A percentile compares a stretch with the other conserved stretches of the same genome.
phyloP scores from a whole-genome alignment of 805 yeast genomes.

The Cyberlindnera amylophila region DNA sequence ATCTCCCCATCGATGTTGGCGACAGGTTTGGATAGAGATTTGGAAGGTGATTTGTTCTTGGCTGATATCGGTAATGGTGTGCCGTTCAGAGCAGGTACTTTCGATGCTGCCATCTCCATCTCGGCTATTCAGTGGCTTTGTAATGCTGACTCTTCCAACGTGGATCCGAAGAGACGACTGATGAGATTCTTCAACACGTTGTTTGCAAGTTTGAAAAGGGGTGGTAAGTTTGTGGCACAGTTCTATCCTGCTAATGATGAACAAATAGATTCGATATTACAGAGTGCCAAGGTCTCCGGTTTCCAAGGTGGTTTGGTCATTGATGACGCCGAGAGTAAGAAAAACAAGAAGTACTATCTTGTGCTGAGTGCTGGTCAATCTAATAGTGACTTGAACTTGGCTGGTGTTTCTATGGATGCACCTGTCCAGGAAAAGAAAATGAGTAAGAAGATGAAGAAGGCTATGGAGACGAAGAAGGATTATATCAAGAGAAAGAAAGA shows the following conservation, averaged over 20 bases:
- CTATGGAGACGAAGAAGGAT: constrained; percentile 71
- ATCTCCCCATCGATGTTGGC: constrained; percentile 95
- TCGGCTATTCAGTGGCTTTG: constrained; percentile 98
- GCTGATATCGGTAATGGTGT: constrained; percentile 93
- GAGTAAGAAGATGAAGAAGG: constrained; percentile 33
- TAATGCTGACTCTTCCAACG: constrained; percentile 81
- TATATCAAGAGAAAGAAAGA: constrained; percentile 90
- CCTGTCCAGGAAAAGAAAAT: constrained; percentile 42
- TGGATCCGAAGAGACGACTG: constrained; percentile 81
- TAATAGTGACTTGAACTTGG: constrained; percentile 70
- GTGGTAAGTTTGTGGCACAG: constrained; percentile 97
- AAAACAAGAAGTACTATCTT: constrained; percentile 84
- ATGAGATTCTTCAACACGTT: constrained; percentile 82
- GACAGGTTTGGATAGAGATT: constrained; percentile 85
- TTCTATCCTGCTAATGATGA: constrained; percentile 90
- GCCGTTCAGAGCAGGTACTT: constrained; percentile 93
- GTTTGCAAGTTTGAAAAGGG: constrained; percentile 81
- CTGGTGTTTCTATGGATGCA: constrained; percentile 78
- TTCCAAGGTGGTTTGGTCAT: constrained; percentile 94
- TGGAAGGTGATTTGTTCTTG: constrained; percentile 88
- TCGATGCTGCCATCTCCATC: constrained; percentile 93
- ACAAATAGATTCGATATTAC: constrained; percentile 72
- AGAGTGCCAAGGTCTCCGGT: constrained; percentile 90
- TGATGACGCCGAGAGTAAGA: constrained; percentile 90
- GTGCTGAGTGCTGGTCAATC: constrained; percentile 84